Evolutionary conservation across 805 yeast genomes (phyloP), one percentile per base, ranked within the genome.

Genomic region (Starmerella vaccinii): DNA sequence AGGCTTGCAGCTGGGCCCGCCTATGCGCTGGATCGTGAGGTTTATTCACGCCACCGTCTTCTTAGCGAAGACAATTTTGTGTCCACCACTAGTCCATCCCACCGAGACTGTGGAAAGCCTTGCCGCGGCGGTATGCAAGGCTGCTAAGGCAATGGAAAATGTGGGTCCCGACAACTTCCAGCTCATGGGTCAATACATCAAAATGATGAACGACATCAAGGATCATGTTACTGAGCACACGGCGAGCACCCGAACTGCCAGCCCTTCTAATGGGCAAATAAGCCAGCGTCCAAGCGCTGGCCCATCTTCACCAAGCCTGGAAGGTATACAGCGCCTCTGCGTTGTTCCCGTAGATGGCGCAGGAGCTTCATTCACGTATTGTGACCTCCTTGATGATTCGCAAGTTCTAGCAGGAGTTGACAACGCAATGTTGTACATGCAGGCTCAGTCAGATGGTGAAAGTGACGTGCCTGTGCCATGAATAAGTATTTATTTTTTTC

Each of bases 1-100:
- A 13, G 67, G 82, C 71, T 68, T 87, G 49, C 72, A 79, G 51
- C 82, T 74, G 61, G 86, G 88, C 81, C 96, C 97, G 27, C 53
- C 55, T 1, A 88, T 87, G n/a, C 71, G 95, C 55, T 88, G 96
- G 95, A 80, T 84, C 6, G 82, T 85, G 0, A 73, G 95, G 47
- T 79, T 87, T 24, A 88, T 89, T 19, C 78, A 90, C 59, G 85
- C 96, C 0, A 87, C 87, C 12, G 92, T 95, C 2, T 89, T 88
- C 63, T 75, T 90, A 48, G 92, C 90, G 13, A 90, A 89, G 66
- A 84, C 94, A 61, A 80, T 85, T 26, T 53, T 65, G 34, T 53
- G 65, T 33, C 57, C 50, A 8, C 27, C 47, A 21, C 8, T 43
- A 4, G 9, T 15, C 6, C 35, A 34, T 19, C 24, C 47, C 12